These are phyloP conservation scores for Abrus pulchellus DNA, from an alignment of 306 rosid genomes.

Conservation along the genomic window DNA sequence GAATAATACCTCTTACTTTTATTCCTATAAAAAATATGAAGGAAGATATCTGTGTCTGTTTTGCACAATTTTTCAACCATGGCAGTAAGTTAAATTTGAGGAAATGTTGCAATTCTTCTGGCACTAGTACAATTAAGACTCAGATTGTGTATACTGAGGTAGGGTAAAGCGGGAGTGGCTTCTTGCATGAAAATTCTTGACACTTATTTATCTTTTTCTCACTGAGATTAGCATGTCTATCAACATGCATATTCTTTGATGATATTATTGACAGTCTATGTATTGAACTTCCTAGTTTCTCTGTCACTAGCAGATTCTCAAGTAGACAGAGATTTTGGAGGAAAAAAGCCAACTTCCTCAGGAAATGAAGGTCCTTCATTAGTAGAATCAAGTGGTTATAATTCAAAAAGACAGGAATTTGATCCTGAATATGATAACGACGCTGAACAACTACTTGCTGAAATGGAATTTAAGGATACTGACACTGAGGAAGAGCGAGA, in stretches of 20 bases:
- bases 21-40: constrained; percentile 12
- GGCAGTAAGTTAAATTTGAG: not conserved
- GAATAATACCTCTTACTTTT: not conserved
- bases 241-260: constrained; percentile 29
- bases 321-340: constrained; percentile 72
- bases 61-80: constrained; percentile 29
- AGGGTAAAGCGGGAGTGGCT: not conserved
- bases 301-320: constrained; percentile 70
- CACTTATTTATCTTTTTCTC: not conserved
- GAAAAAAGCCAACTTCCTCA: constrained; percentile 67
- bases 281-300: constrained; percentile 26
- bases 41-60: constrained; percentile 6
- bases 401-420: constrained; percentile 85
- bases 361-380: constrained; percentile 83
- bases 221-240: not conserved
- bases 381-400: constrained; percentile 89
- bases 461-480: constrained; percentile 95
- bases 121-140: constrained; percentile 10
- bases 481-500: constrained; percentile 91
- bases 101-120: constrained; percentile 16
- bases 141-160: constrained; percentile 32
- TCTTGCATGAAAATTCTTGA: constrained; percentile 6
- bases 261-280: constrained; percentile 25
- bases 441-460: constrained; percentile 90
- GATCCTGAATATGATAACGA: constrained; percentile 97